phyloP scores from a whole-genome alignment of 345 rosid species.

The Carallia pectinifolia region DNA sequence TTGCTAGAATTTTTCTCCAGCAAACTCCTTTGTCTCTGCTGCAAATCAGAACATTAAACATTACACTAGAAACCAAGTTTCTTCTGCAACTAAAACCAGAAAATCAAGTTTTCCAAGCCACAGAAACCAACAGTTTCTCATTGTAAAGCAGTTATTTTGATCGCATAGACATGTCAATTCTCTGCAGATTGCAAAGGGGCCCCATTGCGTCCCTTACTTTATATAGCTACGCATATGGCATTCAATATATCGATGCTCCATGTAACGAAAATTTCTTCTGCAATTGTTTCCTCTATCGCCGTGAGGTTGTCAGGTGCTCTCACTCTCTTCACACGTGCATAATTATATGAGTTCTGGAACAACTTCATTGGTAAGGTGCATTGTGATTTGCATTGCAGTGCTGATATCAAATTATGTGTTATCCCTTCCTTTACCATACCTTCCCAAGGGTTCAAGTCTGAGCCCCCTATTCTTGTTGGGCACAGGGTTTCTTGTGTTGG shows the following conservation, averaged over 20 bases:
- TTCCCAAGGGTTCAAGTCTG: slow-evolving; percentile 66
- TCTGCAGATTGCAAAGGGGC: slow-evolving; percentile 70
- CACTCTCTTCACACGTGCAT: not conserved
- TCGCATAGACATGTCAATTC: not conserved
- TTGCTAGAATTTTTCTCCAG: too few species aligned
- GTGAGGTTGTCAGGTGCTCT: slow-evolving; percentile 62
- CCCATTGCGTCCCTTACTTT: slow-evolving; percentile 74
- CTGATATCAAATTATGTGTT: slow-evolving; percentile 66
- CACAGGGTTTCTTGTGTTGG: slow-evolving; percentile 47
- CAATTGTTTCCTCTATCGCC: slow-evolving; percentile 66
- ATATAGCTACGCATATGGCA: slow-evolving; percentile 57
- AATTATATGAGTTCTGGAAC: too few species aligned
- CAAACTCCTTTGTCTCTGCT: too few species aligned
- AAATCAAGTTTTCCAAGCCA: too few species aligned
- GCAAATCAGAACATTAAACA: too few species aligned
- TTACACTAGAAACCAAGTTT: too few species aligned
- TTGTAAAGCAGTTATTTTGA: not conserved
- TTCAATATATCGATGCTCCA: slow-evolving; percentile 77
- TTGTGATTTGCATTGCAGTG: slow-evolving; percentile 40
- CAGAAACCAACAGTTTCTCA: not conserved
- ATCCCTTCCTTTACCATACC: slow-evolving; percentile 80
- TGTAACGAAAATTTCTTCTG: slow-evolving; percentile 70
- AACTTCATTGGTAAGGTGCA: not conserved
- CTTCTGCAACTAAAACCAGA: too few species aligned
- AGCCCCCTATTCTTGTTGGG: slow-evolving; percentile 65